Conservation (phyloP, 768 basidiomycete genomes). For the Infundibulicybe gibba region DNA sequence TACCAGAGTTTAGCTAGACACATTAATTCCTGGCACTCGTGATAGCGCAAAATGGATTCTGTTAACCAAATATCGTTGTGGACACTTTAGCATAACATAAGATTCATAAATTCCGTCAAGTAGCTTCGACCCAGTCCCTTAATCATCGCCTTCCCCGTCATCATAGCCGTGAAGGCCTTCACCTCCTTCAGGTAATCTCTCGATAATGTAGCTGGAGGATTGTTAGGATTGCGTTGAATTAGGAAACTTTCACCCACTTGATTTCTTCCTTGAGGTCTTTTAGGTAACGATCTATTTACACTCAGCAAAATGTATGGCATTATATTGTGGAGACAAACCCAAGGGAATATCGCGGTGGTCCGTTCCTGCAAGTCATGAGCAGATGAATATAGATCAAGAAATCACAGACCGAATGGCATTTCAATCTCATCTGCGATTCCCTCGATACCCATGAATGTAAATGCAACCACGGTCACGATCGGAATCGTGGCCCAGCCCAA, state of each 20-base stretch:
- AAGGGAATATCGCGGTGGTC: conserved; percentile 73
- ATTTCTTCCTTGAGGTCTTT: conserved; percentile 85
- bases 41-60: conserved; percentile 2
- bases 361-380: conserved; percentile 31
- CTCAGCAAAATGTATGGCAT: background rate
- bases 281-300: conserved; percentile 68
- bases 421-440: conserved; percentile 95
- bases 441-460: conserved; percentile 93
- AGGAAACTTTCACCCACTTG: conserved; percentile 37
- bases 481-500: conserved; percentile 83
- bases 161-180: conserved; percentile 71
- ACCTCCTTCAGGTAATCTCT: conserved; percentile 70
- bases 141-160: conserved; percentile 82
- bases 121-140: conserved; percentile 13
- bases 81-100: background rate
- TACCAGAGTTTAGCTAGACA: conserved; percentile 76
- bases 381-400: conserved; percentile 1
- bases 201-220: conserved; percentile 59
- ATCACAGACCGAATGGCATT: conserved; percentile 79
- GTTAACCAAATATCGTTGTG: background rate
- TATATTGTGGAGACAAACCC: conserved; percentile 35
- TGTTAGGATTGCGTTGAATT: conserved; percentile 7
- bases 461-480: conserved; percentile 82
- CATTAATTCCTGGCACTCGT: conserved; percentile 2
- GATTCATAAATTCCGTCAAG: background rate